These are phyloP conservation scores for Leptomonas pyrrhocoris DNA, from an alignment of 208 protist genomes.

Conservation along the genomic window DNA sequence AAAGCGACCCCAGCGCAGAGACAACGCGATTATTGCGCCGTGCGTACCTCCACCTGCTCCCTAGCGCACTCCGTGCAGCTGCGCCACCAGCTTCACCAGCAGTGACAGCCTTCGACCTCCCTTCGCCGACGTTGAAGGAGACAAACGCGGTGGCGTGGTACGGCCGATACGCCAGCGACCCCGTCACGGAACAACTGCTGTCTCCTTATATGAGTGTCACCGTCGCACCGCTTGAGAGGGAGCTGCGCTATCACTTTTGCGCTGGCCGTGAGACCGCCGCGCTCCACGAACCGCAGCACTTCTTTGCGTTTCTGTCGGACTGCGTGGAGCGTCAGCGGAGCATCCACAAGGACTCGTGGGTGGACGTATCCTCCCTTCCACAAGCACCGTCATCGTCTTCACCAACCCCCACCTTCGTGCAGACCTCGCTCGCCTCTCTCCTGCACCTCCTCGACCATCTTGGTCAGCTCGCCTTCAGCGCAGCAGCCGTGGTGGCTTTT, in stretches of 20 bases:
- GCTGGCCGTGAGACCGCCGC: constrained; percentile 45
- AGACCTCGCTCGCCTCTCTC: neutral
- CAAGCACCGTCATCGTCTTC: constrained; percentile 10
- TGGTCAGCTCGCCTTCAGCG: constrained; percentile 22
- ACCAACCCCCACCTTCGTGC: neutral
- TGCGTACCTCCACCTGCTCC: constrained; percentile 22
- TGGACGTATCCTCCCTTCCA: neutral
- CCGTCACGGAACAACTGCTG: constrained; percentile 24
- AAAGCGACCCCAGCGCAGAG: neutral
- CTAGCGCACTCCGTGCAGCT: constrained; percentile 3
- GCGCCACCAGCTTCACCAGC: neutral
- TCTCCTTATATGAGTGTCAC: constrained; percentile 36
- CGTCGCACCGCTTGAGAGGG: constrained; percentile 53
- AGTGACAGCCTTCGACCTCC: neutral
- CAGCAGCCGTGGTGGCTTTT: constrained; percentile 48
- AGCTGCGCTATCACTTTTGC: constrained; percentile 76
- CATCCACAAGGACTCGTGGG: constrained; percentile 2
- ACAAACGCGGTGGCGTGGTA: constrained; percentile 9
- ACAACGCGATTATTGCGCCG: constrained; percentile 2
- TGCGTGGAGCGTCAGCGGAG: constrained; percentile 33
- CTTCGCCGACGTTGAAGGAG: neutral
- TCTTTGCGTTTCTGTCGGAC: constrained; percentile 70
- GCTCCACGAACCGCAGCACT: constrained; percentile 66
- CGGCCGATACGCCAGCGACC: neutral
- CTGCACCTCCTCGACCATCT: constrained; percentile 8